Conservation (phyloP, 345 rosid species). For the Citrus maxima region DNA sequence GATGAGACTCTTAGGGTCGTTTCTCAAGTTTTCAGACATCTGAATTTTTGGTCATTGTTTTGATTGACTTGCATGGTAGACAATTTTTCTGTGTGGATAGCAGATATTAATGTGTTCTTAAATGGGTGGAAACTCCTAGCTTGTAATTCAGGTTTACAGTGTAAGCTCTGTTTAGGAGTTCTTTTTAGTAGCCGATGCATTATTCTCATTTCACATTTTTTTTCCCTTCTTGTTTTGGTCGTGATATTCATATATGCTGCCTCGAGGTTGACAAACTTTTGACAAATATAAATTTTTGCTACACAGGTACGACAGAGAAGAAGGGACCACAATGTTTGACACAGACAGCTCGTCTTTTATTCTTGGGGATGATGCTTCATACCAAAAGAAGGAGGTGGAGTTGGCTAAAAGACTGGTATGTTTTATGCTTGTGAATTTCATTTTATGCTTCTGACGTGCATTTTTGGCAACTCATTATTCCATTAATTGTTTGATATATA, state of each 20-base stretch:
- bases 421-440: not conserved
- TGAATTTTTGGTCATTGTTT: not conserved
- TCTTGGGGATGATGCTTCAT: slow-evolving; percentile 81
- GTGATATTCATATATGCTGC: not conserved
- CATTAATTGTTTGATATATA: not conserved
- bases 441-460: not conserved
- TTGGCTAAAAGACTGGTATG: slow-evolving; percentile 83
- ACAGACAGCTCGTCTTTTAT: slow-evolving; percentile 70
- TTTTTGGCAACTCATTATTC: not conserved
- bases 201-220: not conserved
- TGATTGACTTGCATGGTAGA: not conserved
- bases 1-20: not conserved
- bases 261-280: not conserved
- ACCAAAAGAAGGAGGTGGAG: slow-evolving; percentile 87
- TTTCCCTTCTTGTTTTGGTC: not conserved
- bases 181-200: not conserved
- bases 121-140: not conserved
- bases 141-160: not conserved
- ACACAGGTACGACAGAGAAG: slow-evolving; percentile 88
- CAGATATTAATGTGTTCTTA: not conserved
- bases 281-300: slow-evolving; percentile 1
- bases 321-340: slow-evolving; percentile 77
- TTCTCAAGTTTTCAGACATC: not conserved
- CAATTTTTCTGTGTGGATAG: not conserved
- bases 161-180: not conserved